Percentiles rank a stretch among this genome's conserved stretches.
These are phyloP conservation scores for Fraxinus ornus DNA, from an alignment of 305 asterid genomes.

Conservation along the genomic window DNA sequence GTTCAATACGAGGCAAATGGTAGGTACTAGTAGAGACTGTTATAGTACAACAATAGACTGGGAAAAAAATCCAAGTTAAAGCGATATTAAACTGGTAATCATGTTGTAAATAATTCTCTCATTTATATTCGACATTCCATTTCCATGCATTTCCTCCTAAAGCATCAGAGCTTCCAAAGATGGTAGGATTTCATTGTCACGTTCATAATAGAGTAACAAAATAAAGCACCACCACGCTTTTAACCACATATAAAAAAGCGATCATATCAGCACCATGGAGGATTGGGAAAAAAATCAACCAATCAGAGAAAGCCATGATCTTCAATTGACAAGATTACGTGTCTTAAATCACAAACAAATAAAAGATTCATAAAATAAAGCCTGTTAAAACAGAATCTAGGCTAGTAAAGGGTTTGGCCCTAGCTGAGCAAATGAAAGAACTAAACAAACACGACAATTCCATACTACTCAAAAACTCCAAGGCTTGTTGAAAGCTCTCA, in stretches of 20 bases:
- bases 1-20: not conserved
- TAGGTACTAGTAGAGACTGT: not conserved
- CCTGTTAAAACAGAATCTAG: not conserved
- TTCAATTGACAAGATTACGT: not conserved
- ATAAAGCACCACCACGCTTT: not conserved
- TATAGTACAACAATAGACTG: not conserved
- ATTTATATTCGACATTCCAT: not conserved
- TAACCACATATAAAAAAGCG: not conserved
- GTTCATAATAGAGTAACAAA: not conserved
- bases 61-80: not conserved
- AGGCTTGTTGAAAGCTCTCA: not conserved
- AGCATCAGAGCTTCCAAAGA: not conserved
- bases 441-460: not conserved
- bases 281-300: not conserved
- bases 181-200: not conserved
- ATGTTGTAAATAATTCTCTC: not conserved
- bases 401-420: not conserved
- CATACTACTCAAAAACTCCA: not conserved
- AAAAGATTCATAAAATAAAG: not conserved
- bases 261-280: not conserved
- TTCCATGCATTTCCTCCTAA: not conserved
- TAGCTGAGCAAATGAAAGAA: not conserved
- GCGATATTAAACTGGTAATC: not conserved
- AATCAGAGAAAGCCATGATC: not conserved
- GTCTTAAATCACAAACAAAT: not conserved